A percentile compares a stretch with the other conserved stretches of the same genome.
phyloP scores from a whole-genome alignment of 2,329 filamentous ascomycete species.

The Botrytis squamosa region DNA sequence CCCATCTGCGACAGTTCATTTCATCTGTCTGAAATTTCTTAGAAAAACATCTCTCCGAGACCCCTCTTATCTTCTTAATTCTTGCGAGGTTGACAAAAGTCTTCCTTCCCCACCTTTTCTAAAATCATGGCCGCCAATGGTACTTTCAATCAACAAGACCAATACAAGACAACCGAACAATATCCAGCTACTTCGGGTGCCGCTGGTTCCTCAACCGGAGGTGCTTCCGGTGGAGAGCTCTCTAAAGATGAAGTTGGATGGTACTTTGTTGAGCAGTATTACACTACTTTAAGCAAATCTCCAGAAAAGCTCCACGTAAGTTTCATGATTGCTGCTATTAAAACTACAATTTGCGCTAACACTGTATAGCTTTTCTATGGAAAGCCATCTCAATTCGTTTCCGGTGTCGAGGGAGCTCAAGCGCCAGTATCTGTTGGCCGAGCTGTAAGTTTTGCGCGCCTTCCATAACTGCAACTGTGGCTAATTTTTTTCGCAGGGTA shows the following conservation, averaged over 20 bases:
- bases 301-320: slow-evolving; percentile 86
- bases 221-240: slow-evolving; percentile 47
- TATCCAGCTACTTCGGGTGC: slow-evolving; percentile 39
- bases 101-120: slow-evolving; percentile 27
- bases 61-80: slow-evolving; percentile 24
- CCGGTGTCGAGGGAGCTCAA: slow-evolving; percentile 85
- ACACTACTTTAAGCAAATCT: slow-evolving; percentile 91
- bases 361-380: slow-evolving; percentile 77
- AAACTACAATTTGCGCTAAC: slow-evolving; percentile 25
- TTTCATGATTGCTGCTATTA: slow-evolving; percentile 23
- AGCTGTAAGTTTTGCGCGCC: slow-evolving; percentile 58
- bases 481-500: slow-evolving; percentile 58
- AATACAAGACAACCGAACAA: slow-evolving; percentile 39
- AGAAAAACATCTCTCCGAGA: background rate
- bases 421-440: slow-evolving; percentile 84
- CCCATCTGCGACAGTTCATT: slow-evolving; percentile 25
- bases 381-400: slow-evolving; percentile 93
- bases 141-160: slow-evolving; percentile 39
- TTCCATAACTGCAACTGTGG: background rate
- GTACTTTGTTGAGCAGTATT: slow-evolving; percentile 99
- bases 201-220: slow-evolving; percentile 35
- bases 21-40: slow-evolving; percentile 8
- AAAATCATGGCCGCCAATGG: slow-evolving; percentile 40
- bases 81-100: slow-evolving; percentile 30
- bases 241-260: slow-evolving; percentile 95